Evolutionary conservation across 805 yeast genomes (phyloP).

Genomic region (Ogataea trehalophila): DNA sequence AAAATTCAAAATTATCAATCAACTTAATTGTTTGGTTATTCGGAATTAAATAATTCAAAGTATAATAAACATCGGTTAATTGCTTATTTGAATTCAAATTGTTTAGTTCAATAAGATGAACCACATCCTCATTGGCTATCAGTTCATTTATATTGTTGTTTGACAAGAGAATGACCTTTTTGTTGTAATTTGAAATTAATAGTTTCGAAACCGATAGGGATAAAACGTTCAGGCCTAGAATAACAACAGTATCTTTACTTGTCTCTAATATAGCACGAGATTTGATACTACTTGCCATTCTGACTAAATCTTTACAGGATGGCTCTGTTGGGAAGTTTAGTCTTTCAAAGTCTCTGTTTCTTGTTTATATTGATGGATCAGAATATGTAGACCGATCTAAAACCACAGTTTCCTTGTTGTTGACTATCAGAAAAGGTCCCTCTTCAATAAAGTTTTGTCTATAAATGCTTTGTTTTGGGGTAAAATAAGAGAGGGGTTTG

Average conservation of each 20-base stretch:
- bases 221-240: constrained; percentile 9
- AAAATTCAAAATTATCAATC: constrained; percentile 8
- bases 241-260: neutral
- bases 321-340: too few species aligned
- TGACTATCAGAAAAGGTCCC: too few species aligned
- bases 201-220: constrained; percentile 9
- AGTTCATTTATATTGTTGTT: constrained; percentile 6
- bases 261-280: too few species aligned
- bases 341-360: too few species aligned
- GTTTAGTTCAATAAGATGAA: constrained; percentile 12
- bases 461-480: too few species aligned
- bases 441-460: too few species aligned
- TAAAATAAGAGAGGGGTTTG: too few species aligned
- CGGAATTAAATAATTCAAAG: constrained; percentile 8
- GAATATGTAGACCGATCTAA: too few species aligned
- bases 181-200: constrained; percentile 7
- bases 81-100: constrained; percentile 2
- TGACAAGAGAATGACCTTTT: constrained; percentile 12
- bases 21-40: constrained; percentile 3
- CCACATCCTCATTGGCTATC: constrained; percentile 8
- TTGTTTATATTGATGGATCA: too few species aligned
- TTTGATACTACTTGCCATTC: too few species aligned
- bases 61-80: constrained; percentile 7
- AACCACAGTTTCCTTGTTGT: too few species aligned
- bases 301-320: too few species aligned